Base-by-base conservation (phyloP, 208 protist genomes). In the Polymyxa betae region DNA sequence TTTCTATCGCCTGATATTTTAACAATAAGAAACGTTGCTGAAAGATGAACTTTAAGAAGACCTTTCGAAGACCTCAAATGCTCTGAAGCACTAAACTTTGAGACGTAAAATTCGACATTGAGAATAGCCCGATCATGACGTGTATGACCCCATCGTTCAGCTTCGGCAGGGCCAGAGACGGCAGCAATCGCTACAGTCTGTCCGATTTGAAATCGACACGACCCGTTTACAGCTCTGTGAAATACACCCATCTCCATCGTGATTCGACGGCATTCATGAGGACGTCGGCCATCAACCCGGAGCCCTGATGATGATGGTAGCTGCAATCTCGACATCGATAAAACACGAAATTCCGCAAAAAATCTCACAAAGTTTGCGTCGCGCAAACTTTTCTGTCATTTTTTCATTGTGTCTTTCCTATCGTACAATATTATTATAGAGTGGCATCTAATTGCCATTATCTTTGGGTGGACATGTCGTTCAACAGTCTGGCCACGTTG, bases 141-240 rank as follows among this genome's bases (percentile, higher is more conserved):
- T 12, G 72, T n/a, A 54, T 94, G 87, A 0, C 45, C 1, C 0
- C 0, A 45, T 5, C 29, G 41, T n/a, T 44, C 41, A 0, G 38
- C 29, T 45, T 93, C 90, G n/a, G 24, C 38, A 0, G 96, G 96
- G 0, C 96, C 96, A 89, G 95, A 96, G 0, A 98, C 95, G n/a
- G 95, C 88, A 0, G 94, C 96, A 0, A 96, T 49, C 29, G 96
- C 93, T 54, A 92, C 91, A 1, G 94, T 95, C 89, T 94, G 93
- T 32, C 94, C 94, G 82, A 92, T 89, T 91, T 93, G 92, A 68
- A 93, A 90, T 88, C 91, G 91, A 32, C 92, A 93, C 0, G 94
- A 96, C 44, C 96, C 96, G 89, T 97, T 95, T 12, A 95, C 95
- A 38, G 92, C 87, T 38, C 38, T 68, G 5, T 95, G 93, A 43